Evolutionary conservation across 345 rosid species (phyloP), one percentile per base, ranked within the genome.

Genomic region (Moricandia arvensis): DNA sequence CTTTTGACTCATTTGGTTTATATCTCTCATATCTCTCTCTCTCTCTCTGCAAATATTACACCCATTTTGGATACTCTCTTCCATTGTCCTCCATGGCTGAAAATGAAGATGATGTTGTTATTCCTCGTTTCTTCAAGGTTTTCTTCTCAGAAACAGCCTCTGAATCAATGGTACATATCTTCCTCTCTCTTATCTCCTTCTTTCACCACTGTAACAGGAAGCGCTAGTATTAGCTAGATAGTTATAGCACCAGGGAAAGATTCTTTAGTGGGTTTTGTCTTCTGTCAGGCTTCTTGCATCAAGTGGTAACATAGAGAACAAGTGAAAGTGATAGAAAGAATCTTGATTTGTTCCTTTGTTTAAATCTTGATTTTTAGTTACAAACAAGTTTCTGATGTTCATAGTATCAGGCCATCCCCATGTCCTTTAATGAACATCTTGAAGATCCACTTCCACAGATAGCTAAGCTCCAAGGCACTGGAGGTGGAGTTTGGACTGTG

Each of bases 121-220:
- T 59, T 64, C 77, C 81, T 26, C 73, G 81, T 51, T 78, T 78
- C 55, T 78, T 78, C 58, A 72, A 53, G 53, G 69, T 66, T 13
- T 78, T 78, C 64, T 58, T 78, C 54, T 37, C 73, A 4, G 81
- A 37, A 29, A 27, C 73, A 0, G 6, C 51, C 30, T 27, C 69
- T 66, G 59, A 72, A 60, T 66, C 51, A 1, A 6, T 78, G 41
- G 81, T 72, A 37, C 60, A 9, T 18, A n/a, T 8, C 68, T 65
- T 51, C 51, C 5, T 41, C 38, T 54, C 47, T 53, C 31, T 10
- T 37, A 0, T n/a, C 30, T 35, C 8, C 17, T 59, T 18, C 11
- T 53, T 35, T 13, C 49, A 17, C 43, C 7, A 29, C 4, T 16
- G 9, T 31, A 49, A 8, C 2, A 38, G 16, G 5, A 15, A 43